Evolutionary conservation across 2,329 filamentous ascomycete genomes (phyloP), one percentile per base, ranked within the genome.

Genomic region (Aspergillus tamarii): DNA sequence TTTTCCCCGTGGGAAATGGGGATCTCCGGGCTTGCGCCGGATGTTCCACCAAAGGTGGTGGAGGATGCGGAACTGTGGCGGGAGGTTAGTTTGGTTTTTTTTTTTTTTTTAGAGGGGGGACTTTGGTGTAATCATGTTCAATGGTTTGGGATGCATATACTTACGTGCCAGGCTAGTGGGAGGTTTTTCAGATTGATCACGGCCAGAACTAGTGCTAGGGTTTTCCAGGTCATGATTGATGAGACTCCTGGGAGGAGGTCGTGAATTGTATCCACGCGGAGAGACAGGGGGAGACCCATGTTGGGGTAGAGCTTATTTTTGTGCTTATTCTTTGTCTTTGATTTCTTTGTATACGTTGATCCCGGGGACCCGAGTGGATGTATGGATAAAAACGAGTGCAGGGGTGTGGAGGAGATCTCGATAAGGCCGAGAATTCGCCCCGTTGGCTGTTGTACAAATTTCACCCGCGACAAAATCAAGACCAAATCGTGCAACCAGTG

Each of bases 41-140:
- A 84, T 77, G 74, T 89, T 87, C 65, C 79, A 78, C 69, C 85
- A 72, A 73, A 88, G 84, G 69, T 84, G 80, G 71, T 86, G 85
- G 75, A 86, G 83, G 67, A 90, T 78, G 60, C 88, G 87, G 66
- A 84, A 80, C 86, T 89, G 26, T 32, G 34, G 43, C 34, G 26
- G 54, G 26, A 50, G n/a, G 8, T 19, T 48, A 48, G 8, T n/a
- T 59, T 46, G n/a, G n/a, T n/a, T n/a, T 26, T 41, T 43, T 39
- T 50, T 43, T 2, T 30, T 41, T 43, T 39, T 45, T 41, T 3
- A 26, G 11, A 23, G 12, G 16, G 36, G 9, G 14, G 30, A 3
- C 2, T 14, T 46, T 6, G 10, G 43, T 2, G 34, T 36, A 36
- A 2, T 16, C 2, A 6, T 36, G 14, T 36, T 36, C 26, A 26